Conservation (phyloP, 805 yeast species). For the Starmerella roubikii region DNA sequence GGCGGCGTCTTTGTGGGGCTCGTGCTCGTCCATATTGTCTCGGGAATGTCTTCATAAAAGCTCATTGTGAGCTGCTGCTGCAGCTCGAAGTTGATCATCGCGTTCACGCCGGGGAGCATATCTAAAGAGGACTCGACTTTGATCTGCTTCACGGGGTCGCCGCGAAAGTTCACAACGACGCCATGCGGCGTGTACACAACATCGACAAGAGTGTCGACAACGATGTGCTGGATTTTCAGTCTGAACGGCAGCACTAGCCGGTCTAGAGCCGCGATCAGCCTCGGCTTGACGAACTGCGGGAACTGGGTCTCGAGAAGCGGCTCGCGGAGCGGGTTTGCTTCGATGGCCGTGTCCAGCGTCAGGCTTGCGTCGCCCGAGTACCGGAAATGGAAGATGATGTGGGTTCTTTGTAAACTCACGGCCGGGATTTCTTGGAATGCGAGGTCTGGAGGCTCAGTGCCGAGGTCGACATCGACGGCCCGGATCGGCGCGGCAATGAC, state of each 20-base stretch:
- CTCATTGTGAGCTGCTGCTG: slow-evolving; percentile 20
- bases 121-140: slow-evolving; percentile 24
- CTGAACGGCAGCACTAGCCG: slow-evolving; percentile 23
- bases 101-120: slow-evolving; percentile 23
- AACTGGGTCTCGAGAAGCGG: slow-evolving; percentile 27
- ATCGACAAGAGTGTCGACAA: slow-evolving; percentile 23
- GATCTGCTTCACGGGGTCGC: slow-evolving; percentile 23
- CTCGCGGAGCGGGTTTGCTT: slow-evolving; percentile 49
- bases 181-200: slow-evolving; percentile 24
- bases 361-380: slow-evolving; percentile 64
- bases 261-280: slow-evolving; percentile 18
- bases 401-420: slow-evolving; percentile 43
- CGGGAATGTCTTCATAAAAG: slow-evolving; percentile 27
- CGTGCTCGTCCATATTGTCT: slow-evolving; percentile 22
- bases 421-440: slow-evolving; percentile 48
- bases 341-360: slow-evolving; percentile 57
- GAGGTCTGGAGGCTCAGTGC: slow-evolving; percentile 57
- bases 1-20: slow-evolving; percentile 16
- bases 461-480: slow-evolving; percentile 58
- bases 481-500: slow-evolving; percentile 33
- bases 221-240: slow-evolving; percentile 19
- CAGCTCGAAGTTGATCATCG: slow-evolving; percentile 18
- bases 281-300: slow-evolving; percentile 21
- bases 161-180: slow-evolving; percentile 22
- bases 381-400: slow-evolving; percentile 52